Evolutionary conservation across 495 filamentous ascomycete species (phyloP).

Genomic region (Aspergillus sclerotiicarbonarius): DNA sequence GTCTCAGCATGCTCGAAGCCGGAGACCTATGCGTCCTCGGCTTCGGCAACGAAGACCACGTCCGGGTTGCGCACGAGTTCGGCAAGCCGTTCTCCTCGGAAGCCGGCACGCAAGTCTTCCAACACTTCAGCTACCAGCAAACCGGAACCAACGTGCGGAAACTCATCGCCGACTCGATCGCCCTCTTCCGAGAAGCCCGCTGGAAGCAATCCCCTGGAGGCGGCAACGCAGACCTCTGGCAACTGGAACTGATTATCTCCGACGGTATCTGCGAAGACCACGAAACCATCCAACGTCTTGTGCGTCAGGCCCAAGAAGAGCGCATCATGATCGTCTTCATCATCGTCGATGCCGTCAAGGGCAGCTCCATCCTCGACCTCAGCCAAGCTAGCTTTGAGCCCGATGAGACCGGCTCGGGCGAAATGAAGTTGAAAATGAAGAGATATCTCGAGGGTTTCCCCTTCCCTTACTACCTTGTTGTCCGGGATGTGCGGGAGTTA

Average conservation of each 20-base stretch:
- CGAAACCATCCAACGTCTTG: conserved; percentile 73
- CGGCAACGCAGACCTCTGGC: conserved; percentile 83
- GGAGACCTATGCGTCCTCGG: conserved; percentile 86
- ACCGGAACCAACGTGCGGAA: conserved; percentile 78
- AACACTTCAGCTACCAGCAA: conserved; percentile 84
- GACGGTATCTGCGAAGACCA: conserved; percentile 93
- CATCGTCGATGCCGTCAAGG: conserved; percentile 77
- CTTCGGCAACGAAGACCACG: conserved; percentile 72
- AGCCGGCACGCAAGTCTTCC: conserved; percentile 75
- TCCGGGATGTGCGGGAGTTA: conserved; percentile 85
- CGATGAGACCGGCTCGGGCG: conserved; percentile 50
- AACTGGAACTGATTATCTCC: conserved; percentile 86
- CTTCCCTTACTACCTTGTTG: conserved; percentile 93
- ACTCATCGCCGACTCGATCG: conserved; percentile 72
- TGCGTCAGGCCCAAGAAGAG: conserved; percentile 85
- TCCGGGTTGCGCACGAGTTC: conserved; percentile 87
- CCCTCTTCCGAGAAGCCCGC: conserved; percentile 76
- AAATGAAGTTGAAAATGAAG: conserved; percentile 72
- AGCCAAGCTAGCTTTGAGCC: conserved; percentile 74
- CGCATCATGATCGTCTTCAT: conserved; percentile 98
- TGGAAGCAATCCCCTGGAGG: conserved; percentile 51
- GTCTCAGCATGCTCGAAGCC: conserved; percentile 85
- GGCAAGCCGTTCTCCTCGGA: conserved; percentile 79
- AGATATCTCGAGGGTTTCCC: conserved; percentile 94
- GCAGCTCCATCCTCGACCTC: conserved; percentile 73